These are phyloP conservation scores for Skeletonema tropicum DNA, from an alignment of 108 stramenopile species.

Conservation along the genomic window DNA sequence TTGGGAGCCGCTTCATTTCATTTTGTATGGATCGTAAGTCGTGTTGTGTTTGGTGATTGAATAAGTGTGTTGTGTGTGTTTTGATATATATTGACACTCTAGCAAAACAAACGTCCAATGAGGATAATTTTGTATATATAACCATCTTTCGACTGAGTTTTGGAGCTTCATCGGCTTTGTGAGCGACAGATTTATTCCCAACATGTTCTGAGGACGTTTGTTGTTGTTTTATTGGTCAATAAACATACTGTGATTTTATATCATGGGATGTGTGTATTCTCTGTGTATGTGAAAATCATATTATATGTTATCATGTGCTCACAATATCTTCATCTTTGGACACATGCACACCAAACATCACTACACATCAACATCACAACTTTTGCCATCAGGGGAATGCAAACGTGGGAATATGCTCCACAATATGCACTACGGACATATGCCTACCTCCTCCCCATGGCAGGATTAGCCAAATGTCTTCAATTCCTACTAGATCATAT, in stretches of 20 bases:
- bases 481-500: slow-evolving; percentile 7
- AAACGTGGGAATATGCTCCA: slow-evolving; percentile 67
- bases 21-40: slow-evolving; percentile 78
- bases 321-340: slow-evolving; percentile 8
- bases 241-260: too few species aligned
- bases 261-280: too few species aligned
- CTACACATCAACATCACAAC: background rate
- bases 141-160: slow-evolving; percentile 46
- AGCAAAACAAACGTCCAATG: slow-evolving; percentile 32
- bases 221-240: background rate
- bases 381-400: slow-evolving; percentile 43
- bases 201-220: slow-evolving; percentile 41
- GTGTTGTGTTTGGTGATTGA: too few species aligned
- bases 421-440: slow-evolving; percentile 93
- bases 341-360: too few species aligned
- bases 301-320: slow-evolving; percentile 7
- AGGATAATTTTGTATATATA: slow-evolving; percentile 17
- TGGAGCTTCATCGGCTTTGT: slow-evolving; percentile 41
- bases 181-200: slow-evolving; percentile 44
- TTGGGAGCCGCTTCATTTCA: slow-evolving; percentile 97
- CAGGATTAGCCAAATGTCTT: slow-evolving; percentile 29
- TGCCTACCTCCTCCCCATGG: slow-evolving; percentile 85
- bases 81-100: too few species aligned
- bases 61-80: too few species aligned
- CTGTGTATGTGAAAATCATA: too few species aligned